Evolutionary conservation across 129 eudicot species (phyloP).

Genomic region (Flaveria bidentis): DNA sequence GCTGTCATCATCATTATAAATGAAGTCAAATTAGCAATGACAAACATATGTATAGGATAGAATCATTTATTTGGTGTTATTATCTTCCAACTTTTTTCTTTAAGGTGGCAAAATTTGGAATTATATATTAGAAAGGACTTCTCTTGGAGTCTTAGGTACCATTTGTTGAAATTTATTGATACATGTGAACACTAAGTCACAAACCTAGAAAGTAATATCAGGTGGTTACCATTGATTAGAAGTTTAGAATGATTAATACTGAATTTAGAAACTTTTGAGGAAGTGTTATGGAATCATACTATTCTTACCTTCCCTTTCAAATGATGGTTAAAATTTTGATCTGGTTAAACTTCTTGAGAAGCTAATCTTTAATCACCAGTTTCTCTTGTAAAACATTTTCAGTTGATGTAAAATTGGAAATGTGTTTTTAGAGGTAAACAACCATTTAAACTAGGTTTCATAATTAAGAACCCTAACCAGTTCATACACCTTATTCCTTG

Average conservation of each 20-base stretch:
- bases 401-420: constrained; percentile 19
- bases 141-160: neutral
- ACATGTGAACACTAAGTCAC: neutral
- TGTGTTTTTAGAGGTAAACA: constrained; percentile 4
- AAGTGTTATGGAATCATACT: constrained; percentile 15
- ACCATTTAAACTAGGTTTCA: neutral
- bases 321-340: constrained; percentile 10
- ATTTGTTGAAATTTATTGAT: neutral
- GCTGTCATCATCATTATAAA: neutral
- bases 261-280: constrained; percentile 9
- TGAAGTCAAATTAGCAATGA: neutral
- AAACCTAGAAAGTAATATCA: neutral
- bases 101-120: constrained; percentile 2
- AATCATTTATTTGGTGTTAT: neutral
- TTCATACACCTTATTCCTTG: too few relatives aligned
- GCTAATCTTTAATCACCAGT: constrained; percentile 14
- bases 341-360: constrained; percentile 6
- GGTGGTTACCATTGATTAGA: constrained; percentile 14
- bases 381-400: neutral
- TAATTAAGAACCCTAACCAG: neutral
- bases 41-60: neutral
- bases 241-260: neutral
- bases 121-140: neutral
- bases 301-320: constrained; percentile 7
- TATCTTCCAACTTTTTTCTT: constrained; percentile 6